phyloP scores from a whole-genome alignment of 2,329 filamentous ascomycete genomes.

The Colletotrichum abscissum region DNA sequence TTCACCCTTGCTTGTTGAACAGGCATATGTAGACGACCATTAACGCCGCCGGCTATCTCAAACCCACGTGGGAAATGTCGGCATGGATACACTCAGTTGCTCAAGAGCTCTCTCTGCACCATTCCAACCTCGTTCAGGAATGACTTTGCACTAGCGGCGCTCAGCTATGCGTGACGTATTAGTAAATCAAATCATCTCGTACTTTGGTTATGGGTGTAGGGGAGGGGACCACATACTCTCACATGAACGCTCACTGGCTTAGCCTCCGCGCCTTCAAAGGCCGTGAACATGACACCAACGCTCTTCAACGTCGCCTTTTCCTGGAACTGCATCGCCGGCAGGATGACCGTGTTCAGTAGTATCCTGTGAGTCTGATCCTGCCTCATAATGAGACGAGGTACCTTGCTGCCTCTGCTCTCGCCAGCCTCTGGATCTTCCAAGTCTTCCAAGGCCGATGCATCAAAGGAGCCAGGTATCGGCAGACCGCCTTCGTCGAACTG shows the following conservation, averaged over 20 bases:
- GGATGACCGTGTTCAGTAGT: conserved; percentile 85
- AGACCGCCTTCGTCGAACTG: conserved; percentile 64
- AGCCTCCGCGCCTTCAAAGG: conserved; percentile 66
- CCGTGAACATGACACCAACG: conserved; percentile 74
- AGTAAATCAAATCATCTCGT: conserved; percentile 6
- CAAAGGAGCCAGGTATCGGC: conserved; percentile 65
- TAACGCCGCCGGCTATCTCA: background rate
- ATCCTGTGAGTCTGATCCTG: conserved; percentile 90
- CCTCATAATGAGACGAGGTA: conserved; percentile 85
- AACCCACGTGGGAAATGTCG: background rate
- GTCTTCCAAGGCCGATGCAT: conserved; percentile 63
- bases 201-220: background rate
- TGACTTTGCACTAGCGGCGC: conserved; percentile 61
- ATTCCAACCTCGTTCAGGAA: conserved; percentile 62
- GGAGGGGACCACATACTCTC: conserved; percentile 59
- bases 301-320: conserved; percentile 80
- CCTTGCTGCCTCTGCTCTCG: conserved; percentile 47
- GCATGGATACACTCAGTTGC: conserved; percentile 41
- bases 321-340: conserved; percentile 83
- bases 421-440: conserved; percentile 40
- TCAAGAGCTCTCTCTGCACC: conserved; percentile 63
- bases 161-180: conserved; percentile 56
- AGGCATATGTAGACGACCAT: background rate
- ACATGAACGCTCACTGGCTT: conserved; percentile 70
- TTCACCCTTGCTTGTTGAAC: conserved; percentile 1